Percentiles rank a stretch among this genome's conserved stretches.
phyloP scores from a whole-genome alignment of 768 basidiomycete genomes.

The Crassisporium funariophilum region DNA sequence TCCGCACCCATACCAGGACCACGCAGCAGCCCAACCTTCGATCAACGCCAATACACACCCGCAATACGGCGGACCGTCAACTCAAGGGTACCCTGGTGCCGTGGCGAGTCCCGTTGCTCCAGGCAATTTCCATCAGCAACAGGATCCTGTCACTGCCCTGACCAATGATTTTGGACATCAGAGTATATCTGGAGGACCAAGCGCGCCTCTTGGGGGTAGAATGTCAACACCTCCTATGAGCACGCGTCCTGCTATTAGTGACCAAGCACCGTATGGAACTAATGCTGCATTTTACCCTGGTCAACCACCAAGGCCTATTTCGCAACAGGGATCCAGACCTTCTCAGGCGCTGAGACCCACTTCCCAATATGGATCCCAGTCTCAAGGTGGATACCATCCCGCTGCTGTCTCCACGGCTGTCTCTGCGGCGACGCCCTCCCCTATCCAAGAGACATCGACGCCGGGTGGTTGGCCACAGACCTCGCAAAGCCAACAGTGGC shows the following conservation, averaged over 20 bases:
- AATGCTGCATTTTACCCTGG: too few species aligned
- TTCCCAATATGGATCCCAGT: conserved; percentile 4
- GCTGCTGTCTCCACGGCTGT: conserved; percentile 13
- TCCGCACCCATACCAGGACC: too few species aligned
- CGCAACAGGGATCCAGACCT: conserved; percentile 19
- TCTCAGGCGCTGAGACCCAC: conserved; percentile 26
- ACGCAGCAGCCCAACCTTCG: too few species aligned
- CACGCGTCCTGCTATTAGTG: conserved; percentile 2
- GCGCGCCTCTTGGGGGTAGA: not conserved
- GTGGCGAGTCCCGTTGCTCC: too few species aligned
- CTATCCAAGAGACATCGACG: conserved; percentile 8
- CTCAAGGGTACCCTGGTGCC: too few species aligned
- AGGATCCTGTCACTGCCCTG: conserved; percentile 33
- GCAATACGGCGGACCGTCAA: too few species aligned
- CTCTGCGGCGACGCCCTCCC: conserved; percentile 9
- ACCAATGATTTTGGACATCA: conserved; percentile 41
- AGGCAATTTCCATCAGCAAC: conserved; percentile 10
- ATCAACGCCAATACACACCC: too few species aligned
- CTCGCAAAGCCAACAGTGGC: conserved; percentile 35
- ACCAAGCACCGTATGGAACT: too few species aligned
- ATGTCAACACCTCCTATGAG: conserved; percentile 1
- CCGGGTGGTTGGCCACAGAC: conserved; percentile 27
- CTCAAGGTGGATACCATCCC: conserved; percentile 1
- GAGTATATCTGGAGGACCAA: conserved; percentile 27
- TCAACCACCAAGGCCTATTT: too few species aligned